A percentile compares a stretch with the other conserved stretches of the same genome.
These are phyloP conservation scores for Magnaporthales sp. DNA, from an alignment of 2,329 filamentous ascomycete genomes.

Conservation along the genomic window DNA sequence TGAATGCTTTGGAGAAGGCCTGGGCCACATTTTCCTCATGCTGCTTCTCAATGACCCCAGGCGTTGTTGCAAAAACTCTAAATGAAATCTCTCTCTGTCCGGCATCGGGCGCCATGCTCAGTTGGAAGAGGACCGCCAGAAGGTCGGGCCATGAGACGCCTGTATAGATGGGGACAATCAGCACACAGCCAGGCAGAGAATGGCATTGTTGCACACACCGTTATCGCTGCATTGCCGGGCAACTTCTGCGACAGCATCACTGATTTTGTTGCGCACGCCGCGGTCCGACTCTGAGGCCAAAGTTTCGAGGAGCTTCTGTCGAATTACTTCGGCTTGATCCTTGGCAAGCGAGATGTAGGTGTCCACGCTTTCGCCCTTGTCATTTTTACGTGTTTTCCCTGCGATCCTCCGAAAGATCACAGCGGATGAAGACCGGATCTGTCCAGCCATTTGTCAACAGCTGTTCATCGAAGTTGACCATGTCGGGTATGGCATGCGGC, in stretches of 20 bases:
- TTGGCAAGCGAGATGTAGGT: slow-evolving; percentile 73
- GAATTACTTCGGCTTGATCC: slow-evolving; percentile 69
- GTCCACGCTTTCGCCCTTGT: slow-evolving; percentile 64
- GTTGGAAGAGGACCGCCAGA: slow-evolving; percentile 74
- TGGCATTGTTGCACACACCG: slow-evolving; percentile 44
- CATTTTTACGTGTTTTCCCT: slow-evolving; percentile 75
- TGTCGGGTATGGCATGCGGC: not conserved
- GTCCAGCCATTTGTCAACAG: slow-evolving; percentile 6
- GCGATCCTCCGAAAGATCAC: slow-evolving; percentile 93
- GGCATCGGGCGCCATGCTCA: slow-evolving; percentile 77
- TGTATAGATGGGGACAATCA: slow-evolving; percentile 22
- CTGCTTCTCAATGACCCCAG: slow-evolving; percentile 90
- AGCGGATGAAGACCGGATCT: slow-evolving; percentile 86
- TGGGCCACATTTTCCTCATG: slow-evolving; percentile 84
- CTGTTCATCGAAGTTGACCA: not conserved
- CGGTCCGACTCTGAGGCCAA: slow-evolving; percentile 65
- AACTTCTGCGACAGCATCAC: slow-evolving; percentile 93
- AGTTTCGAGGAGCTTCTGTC: slow-evolving; percentile 73
- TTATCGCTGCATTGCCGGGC: slow-evolving; percentile 92
- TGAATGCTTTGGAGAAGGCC: slow-evolving; percentile 87
- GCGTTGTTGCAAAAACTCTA: slow-evolving; percentile 90
- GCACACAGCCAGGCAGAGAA: not conserved
- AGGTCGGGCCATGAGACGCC: slow-evolving; percentile 86
- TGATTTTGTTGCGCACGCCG: slow-evolving; percentile 85
- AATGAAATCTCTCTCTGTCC: slow-evolving; percentile 88